A percentile compares a stretch with the other conserved stretches of the same genome.
These are phyloP conservation scores for Saitoella complicata DNA, from an alignment of 805 yeast genomes.

Conservation along the genomic window DNA sequence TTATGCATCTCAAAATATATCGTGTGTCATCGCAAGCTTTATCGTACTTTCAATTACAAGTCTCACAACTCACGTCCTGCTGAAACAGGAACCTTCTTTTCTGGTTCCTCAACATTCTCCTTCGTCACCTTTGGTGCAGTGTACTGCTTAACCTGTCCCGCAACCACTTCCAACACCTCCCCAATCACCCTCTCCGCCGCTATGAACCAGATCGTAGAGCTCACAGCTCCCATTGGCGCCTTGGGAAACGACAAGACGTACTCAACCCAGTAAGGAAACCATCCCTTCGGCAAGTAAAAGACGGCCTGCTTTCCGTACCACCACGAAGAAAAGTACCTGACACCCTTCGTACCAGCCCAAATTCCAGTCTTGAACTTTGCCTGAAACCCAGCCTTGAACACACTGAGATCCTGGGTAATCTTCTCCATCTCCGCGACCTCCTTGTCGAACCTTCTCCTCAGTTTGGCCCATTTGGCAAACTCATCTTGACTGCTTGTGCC, in stretches of 20 bases:
- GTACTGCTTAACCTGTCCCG: no score
- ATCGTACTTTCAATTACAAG: no score
- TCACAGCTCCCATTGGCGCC: constrained; percentile 22
- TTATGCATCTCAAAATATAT: no score
- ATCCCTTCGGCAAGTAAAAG: constrained; percentile 41
- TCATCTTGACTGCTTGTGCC: constrained; percentile 75
- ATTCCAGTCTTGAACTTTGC: constrained; percentile 24
- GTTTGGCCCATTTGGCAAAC: constrained; percentile 89
- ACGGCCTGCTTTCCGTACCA: constrained; percentile 39
- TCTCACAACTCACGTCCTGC: no score
- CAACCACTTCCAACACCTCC: no score
- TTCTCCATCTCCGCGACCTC: constrained; percentile 35
- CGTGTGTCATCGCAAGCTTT: no score
- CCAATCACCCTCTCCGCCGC: no score
- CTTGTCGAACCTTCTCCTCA: constrained; percentile 55
- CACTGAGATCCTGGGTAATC: constrained; percentile 15
- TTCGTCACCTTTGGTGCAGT: no score
- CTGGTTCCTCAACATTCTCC: no score
- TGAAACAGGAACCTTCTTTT: no score
- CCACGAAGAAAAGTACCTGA: constrained; percentile 30
- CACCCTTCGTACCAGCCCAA: constrained; percentile 26
- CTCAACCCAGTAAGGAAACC: constrained; percentile 39
- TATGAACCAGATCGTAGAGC: no score
- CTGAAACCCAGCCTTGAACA: constrained; percentile 7
- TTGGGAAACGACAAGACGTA: constrained; percentile 49